These are phyloP conservation scores for Lanmaoa pseudosensibilis DNA, from an alignment of 768 basidiomycete species.

Conservation along the genomic window DNA sequence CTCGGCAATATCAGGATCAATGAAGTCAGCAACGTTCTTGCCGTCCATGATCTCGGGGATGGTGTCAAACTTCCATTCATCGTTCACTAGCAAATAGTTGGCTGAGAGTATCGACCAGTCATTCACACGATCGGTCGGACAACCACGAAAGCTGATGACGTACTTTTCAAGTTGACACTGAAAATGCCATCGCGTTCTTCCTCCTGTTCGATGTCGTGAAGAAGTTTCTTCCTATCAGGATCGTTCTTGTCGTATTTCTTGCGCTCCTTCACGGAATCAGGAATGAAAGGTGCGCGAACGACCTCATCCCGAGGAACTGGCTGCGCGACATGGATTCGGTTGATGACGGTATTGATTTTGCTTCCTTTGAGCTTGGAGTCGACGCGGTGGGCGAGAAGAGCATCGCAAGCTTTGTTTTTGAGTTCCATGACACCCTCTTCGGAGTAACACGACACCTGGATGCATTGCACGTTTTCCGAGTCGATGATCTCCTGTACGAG, in stretches of 20 bases:
- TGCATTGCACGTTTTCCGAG: constrained; percentile 63
- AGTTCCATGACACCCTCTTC: constrained; percentile 98
- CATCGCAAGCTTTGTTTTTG: constrained; percentile 94
- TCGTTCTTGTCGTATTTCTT: constrained; percentile 87
- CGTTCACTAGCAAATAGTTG: constrained; percentile 84
- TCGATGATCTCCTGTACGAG: constrained; percentile 88
- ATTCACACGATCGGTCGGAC: not conserved
- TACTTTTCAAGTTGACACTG: constrained; percentile 89
- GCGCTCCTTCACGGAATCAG: constrained; percentile 73
- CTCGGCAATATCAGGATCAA: constrained; percentile 95
- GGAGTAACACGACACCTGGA: constrained; percentile 91
- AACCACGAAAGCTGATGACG: not conserved
- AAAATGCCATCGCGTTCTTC: constrained; percentile 90
- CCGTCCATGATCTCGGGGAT: constrained; percentile 99
- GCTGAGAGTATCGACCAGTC: constrained; percentile 49
- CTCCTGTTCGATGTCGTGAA: constrained; percentile 81
- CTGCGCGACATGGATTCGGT: constrained; percentile 94
- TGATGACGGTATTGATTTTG: constrained; percentile 89
- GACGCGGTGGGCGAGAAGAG: constrained; percentile 91
- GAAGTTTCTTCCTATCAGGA: constrained; percentile 69
- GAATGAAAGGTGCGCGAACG: constrained; percentile 84
- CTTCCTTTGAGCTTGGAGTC: constrained; percentile 91
- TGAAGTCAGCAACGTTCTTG: constrained; percentile 98
- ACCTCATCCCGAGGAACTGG: constrained; percentile 91
- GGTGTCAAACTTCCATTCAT: constrained; percentile 92